A percentile compares a stretch with the other conserved stretches of the same genome.
phyloP scores from a whole-genome alignment of 1,284 basidiomycete species.

The Ceratobasidium sp. region DNA sequence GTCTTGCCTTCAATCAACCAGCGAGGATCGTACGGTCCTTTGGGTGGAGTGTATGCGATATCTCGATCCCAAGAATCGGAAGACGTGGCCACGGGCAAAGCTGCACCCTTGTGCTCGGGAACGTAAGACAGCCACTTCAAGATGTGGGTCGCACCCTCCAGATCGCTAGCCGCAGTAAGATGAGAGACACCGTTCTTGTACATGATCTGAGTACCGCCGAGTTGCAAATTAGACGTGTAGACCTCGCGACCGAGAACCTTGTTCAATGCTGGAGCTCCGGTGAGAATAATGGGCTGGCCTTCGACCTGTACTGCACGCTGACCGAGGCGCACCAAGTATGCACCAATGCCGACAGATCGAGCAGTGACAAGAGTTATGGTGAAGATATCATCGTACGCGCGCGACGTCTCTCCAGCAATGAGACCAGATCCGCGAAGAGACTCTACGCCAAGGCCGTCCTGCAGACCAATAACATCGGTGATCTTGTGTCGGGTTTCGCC shows the following conservation, averaged over 20 bases:
- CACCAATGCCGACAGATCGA: conserved; percentile 98
- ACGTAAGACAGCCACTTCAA: conserved; percentile 96
- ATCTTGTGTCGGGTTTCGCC: conserved; percentile 93
- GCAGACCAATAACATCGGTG: conserved; percentile 94
- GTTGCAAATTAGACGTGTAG: conserved; percentile 98
- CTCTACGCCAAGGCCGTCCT: conserved; percentile 98
- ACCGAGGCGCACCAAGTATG: conserved; percentile 97
- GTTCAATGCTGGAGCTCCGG: conserved; percentile 96
- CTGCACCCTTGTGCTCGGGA: conserved; percentile 80
- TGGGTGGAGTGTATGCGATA: conserved; percentile 90
- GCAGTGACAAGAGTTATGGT: conserved; percentile 99
- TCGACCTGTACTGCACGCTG: conserved; percentile 99
- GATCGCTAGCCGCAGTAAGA: conserved; percentile 91
- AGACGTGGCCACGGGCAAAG: conserved; percentile 78
- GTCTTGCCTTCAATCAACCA: conserved; percentile 96
- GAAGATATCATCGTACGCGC: conserved; percentile 99
- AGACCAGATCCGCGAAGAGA: conserved; percentile 95
- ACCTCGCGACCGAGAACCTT: conserved; percentile 99
- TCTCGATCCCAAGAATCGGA: conserved; percentile 92
- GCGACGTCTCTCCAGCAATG: conserved; percentile 98
- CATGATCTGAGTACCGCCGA: conserved; percentile 99
- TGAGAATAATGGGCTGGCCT: conserved; percentile 99
- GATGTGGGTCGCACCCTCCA: conserved; percentile 93
- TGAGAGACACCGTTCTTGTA: conserved; percentile 99
- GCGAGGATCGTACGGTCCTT: conserved; percentile 95